phyloP scores from a whole-genome alignment of 2,329 filamentous ascomycete genomes.

The Curvularia eragrostidis region DNA sequence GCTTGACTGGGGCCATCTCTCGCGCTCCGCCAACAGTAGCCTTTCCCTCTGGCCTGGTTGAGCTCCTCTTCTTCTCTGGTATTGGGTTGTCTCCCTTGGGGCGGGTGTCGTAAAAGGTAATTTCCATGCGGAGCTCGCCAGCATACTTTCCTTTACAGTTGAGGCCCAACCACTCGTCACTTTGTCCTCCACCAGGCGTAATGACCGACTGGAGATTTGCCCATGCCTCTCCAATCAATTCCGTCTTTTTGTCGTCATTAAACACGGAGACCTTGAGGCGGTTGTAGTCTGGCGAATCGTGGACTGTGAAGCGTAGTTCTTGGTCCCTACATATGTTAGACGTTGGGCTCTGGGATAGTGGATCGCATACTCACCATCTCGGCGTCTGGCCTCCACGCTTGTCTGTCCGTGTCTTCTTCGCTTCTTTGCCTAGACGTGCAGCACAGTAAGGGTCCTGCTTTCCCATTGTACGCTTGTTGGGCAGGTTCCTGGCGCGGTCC shows the following conservation, averaged over 20 bases:
- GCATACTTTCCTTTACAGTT: slow-evolving; percentile 93
- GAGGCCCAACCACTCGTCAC: slow-evolving; percentile 88
- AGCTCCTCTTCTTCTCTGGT: slow-evolving; percentile 60
- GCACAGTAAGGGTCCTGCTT: slow-evolving; percentile 99
- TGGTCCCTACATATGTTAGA: slow-evolving; percentile 75
- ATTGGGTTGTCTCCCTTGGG: slow-evolving; percentile 77
- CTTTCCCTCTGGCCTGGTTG: slow-evolving; percentile 42
- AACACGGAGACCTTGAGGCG: slow-evolving; percentile 95
- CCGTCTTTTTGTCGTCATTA: slow-evolving; percentile 97
- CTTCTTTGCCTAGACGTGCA: slow-evolving; percentile 90
- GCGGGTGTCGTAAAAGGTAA: slow-evolving; percentile 92
- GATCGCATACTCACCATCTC: slow-evolving; percentile 74
- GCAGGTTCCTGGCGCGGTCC: slow-evolving; percentile 94
- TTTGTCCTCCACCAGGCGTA: slow-evolving; percentile 86
- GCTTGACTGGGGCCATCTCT: slow-evolving; percentile 72
- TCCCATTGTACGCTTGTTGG: slow-evolving; percentile 95
- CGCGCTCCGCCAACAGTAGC: slow-evolving; percentile 57
- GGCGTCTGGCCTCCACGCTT: slow-evolving; percentile 94
- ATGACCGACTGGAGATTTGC: slow-evolving; percentile 83
- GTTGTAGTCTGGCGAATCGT: slow-evolving; percentile 96
- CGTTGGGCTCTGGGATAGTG: not conserved
- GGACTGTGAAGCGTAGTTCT: slow-evolving; percentile 92
- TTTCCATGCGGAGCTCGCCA: slow-evolving; percentile 90
- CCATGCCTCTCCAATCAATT: slow-evolving; percentile 94
- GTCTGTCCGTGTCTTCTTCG: slow-evolving; percentile 95